Evolutionary conservation across 768 basidiomycete species (phyloP).

Genomic region (Boletus huronensis): DNA sequence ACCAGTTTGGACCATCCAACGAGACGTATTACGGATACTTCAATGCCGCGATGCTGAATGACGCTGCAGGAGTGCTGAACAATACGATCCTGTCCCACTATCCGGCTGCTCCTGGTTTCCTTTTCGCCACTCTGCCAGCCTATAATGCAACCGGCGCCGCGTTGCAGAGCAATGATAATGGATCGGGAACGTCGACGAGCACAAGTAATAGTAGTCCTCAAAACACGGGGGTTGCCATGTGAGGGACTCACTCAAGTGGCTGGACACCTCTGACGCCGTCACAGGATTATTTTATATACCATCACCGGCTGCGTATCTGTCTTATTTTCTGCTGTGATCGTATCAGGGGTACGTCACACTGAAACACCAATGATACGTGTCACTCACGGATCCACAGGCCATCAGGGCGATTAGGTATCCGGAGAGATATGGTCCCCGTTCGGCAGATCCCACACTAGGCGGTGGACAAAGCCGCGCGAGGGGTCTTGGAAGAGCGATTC

Average conservation of each 20-base stretch:
- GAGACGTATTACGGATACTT: slow-evolving; percentile 50
- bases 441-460: slow-evolving; percentile 28
- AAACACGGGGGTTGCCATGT: slow-evolving; percentile 78
- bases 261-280: slow-evolving; percentile 9
- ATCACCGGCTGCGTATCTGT: slow-evolving; percentile 88
- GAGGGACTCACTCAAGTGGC: slow-evolving; percentile 20
- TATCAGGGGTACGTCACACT: slow-evolving; percentile 63
- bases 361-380: neutral
- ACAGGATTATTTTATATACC: slow-evolving; percentile 75
- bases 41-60: slow-evolving; percentile 62
- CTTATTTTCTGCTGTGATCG: slow-evolving; percentile 79
- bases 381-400: slow-evolving; percentile 43
- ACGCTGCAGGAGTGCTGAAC: slow-evolving; percentile 41
- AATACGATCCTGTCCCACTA: slow-evolving; percentile 40
- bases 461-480: slow-evolving; percentile 64
- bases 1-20: slow-evolving; percentile 53
- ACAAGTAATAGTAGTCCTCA: slow-evolving; percentile 12
- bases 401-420: slow-evolving; percentile 85
- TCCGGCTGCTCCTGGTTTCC: slow-evolving; percentile 51
- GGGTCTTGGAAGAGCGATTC: slow-evolving; percentile 88
- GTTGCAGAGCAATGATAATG: slow-evolving; percentile 18
- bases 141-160: slow-evolving; percentile 52
- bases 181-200: slow-evolving; percentile 12
- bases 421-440: slow-evolving; percentile 84
- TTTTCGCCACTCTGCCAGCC: slow-evolving; percentile 67